Percentiles rank a stretch among this genome's conserved stretches.
These are phyloP conservation scores for Xanthoconium stramineum DNA, from an alignment of 768 basidiomycete species.

Conservation along the genomic window DNA sequence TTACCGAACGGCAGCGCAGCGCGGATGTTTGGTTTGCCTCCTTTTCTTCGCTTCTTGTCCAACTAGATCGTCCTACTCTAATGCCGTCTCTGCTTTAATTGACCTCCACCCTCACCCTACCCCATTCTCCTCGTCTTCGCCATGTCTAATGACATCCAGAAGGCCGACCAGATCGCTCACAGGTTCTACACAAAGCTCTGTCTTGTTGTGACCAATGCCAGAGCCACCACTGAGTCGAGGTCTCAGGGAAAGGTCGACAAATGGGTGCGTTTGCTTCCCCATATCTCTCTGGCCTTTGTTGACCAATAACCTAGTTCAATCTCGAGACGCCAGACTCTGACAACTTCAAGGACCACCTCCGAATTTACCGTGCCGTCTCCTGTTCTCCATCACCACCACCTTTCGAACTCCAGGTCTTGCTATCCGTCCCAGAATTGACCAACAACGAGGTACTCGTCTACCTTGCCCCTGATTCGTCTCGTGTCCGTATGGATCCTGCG, in stretches of 20 bases:
- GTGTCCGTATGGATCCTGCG: slow-evolving; percentile 64
- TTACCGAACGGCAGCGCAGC: slow-evolving; percentile 14
- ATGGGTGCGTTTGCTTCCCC: slow-evolving; percentile 58
- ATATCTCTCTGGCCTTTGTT: background rate
- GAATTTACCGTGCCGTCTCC: slow-evolving; percentile 54
- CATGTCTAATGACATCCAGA: slow-evolving; percentile 55
- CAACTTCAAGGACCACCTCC: slow-evolving; percentile 57
- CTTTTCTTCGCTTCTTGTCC: slow-evolving; percentile 10
- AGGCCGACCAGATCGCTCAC: slow-evolving; percentile 84
- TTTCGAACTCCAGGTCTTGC: slow-evolving; percentile 66
- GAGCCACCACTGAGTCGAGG: slow-evolving; percentile 52
- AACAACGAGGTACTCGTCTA: slow-evolving; percentile 74
- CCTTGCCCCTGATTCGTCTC: slow-evolving; percentile 52
- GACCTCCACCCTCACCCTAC: background rate
- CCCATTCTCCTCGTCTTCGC: slow-evolving; percentile 23
- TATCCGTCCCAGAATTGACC: slow-evolving; percentile 65
- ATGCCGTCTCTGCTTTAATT: slow-evolving; percentile 30
- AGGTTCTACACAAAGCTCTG: slow-evolving; percentile 81
- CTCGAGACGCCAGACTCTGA: slow-evolving; percentile 75
- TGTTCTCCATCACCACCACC: slow-evolving; percentile 36
- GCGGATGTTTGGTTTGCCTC: slow-evolving; percentile 22
- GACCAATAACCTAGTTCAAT: slow-evolving; percentile 64
- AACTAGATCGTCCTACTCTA: slow-evolving; percentile 28
- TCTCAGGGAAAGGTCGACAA: slow-evolving; percentile 61
- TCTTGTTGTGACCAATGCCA: slow-evolving; percentile 69